phyloP scores from a whole-genome alignment of 805 yeast species.

The Candida chilensis region DNA sequence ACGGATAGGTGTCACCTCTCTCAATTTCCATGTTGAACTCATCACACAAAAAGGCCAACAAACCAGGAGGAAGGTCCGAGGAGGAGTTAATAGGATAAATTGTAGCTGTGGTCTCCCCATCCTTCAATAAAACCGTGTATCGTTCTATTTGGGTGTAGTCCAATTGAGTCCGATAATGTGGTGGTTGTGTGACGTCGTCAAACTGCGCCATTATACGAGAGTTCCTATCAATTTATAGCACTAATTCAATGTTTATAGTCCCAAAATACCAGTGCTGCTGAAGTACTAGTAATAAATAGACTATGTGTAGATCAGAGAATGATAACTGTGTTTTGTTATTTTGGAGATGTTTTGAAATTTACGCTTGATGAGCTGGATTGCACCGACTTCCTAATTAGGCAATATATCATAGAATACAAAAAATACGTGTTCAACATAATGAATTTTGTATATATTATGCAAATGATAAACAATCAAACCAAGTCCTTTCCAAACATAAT shows the following conservation, averaged over 20 bases:
- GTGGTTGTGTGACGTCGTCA: conserved; percentile 39
- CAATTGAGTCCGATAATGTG: conserved; percentile 32
- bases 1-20: conserved; percentile 81
- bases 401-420: too few species aligned
- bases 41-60: conserved; percentile 75
- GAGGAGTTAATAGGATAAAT: conserved; percentile 74
- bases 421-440: too few species aligned
- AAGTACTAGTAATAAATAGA: conserved; percentile 1
- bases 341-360: too few species aligned
- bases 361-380: too few species aligned
- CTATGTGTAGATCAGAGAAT: conserved; percentile 1
- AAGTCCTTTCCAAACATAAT: conserved; percentile 65
- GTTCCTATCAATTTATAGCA: too few species aligned
- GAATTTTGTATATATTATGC: too few species aligned
- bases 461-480: too few species aligned
- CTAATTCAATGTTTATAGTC: too few species aligned
- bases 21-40: conserved; percentile 91
- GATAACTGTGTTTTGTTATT: too few species aligned
- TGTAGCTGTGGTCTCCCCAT: conserved; percentile 89
- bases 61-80: conserved; percentile 64
- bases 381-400: too few species aligned
- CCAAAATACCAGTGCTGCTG: too few species aligned
- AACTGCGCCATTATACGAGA: conserved; percentile 38
- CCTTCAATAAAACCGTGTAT: conserved; percentile 71
- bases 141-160: conserved; percentile 41